phyloP scores from a whole-genome alignment of 2,329 filamentous ascomycete genomes.

The Pyrenochaeta sp. region DNA sequence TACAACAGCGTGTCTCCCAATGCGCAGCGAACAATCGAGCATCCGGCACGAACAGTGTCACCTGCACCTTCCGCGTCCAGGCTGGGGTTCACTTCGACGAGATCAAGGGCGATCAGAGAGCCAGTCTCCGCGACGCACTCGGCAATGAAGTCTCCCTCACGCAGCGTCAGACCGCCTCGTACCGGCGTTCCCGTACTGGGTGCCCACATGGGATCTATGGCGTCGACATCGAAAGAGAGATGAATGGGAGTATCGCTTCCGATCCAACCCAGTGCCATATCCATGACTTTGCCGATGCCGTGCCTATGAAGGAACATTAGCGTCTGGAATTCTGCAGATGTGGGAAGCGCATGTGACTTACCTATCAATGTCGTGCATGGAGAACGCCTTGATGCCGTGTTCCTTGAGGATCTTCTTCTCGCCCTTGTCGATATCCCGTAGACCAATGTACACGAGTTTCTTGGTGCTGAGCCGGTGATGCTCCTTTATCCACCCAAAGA shows the following conservation, averaged over 20 bases:
- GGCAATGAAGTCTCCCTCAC: slow-evolving; percentile 97
- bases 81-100: slow-evolving; percentile 64
- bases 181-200: slow-evolving; percentile 96
- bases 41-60: slow-evolving; percentile 90
- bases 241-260: slow-evolving; percentile 95
- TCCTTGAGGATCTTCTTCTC: slow-evolving; percentile 94
- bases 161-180: slow-evolving; percentile 87
- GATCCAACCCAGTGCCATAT: slow-evolving; percentile 97
- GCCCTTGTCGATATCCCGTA: slow-evolving; percentile 89
- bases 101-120: slow-evolving; percentile 64
- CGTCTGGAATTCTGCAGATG: background rate
- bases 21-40: slow-evolving; percentile 89
- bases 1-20: slow-evolving; percentile 89
- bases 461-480: slow-evolving; percentile 74
- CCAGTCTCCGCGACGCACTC: slow-evolving; percentile 69
- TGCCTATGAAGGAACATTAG: slow-evolving; percentile 61
- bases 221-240: slow-evolving; percentile 96
- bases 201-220: slow-evolving; percentile 93
- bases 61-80: slow-evolving; percentile 68
- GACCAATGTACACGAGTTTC: slow-evolving; percentile 96
- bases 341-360: slow-evolving; percentile 52
- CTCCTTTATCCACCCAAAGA: slow-evolving; percentile 88
- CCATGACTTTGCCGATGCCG: slow-evolving; percentile 94
- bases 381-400: slow-evolving; percentile 92
- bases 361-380: slow-evolving; percentile 97